phyloP scores from a whole-genome alignment of 805 yeast genomes.

The Kregervanrija fluxuum region DNA sequence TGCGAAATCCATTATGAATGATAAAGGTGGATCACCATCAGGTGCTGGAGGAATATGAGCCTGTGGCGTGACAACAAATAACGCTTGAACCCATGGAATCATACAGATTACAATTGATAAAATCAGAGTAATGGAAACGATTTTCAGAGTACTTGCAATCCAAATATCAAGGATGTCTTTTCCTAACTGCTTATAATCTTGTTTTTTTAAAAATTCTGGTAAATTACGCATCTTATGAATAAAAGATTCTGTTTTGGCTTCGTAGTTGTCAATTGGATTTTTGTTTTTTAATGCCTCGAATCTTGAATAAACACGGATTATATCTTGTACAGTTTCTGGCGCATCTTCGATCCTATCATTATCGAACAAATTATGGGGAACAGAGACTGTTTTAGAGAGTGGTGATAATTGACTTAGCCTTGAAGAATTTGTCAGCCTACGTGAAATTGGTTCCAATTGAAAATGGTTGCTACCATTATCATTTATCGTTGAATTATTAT shows the following conservation, averaged over 20 bases:
- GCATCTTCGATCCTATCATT: neutral
- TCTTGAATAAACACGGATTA: slow-evolving; percentile 48
- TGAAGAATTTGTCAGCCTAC: too few relatives aligned
- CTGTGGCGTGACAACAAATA: slow-evolving; percentile 47
- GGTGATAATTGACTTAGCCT: neutral
- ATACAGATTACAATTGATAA: slow-evolving; percentile 59
- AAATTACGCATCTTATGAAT: slow-evolving; percentile 1
- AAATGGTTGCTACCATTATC: too few relatives aligned
- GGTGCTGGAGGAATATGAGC: slow-evolving; percentile 68
- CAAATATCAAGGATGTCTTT: slow-evolving; percentile 8
- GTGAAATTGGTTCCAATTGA: too few relatives aligned
- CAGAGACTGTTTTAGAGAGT: slow-evolving; percentile 6
- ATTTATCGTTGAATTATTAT: too few relatives aligned
- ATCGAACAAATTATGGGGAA: slow-evolving; percentile 20
- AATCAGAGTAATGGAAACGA: slow-evolving; percentile 67
- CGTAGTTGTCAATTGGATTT: neutral
- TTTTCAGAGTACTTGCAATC: slow-evolving; percentile 49
- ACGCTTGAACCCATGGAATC: slow-evolving; percentile 80
- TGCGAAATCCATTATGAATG: slow-evolving; percentile 77
- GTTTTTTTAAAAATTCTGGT: neutral
- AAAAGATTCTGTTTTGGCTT: neutral
- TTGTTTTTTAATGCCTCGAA: slow-evolving; percentile 24
- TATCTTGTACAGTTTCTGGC: slow-evolving; percentile 35
- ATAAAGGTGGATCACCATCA: slow-evolving; percentile 74
- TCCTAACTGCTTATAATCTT: slow-evolving; percentile 6